Base-by-base conservation (phyloP, 139 green algal genomes). In the Asterochloris erici region DNA sequence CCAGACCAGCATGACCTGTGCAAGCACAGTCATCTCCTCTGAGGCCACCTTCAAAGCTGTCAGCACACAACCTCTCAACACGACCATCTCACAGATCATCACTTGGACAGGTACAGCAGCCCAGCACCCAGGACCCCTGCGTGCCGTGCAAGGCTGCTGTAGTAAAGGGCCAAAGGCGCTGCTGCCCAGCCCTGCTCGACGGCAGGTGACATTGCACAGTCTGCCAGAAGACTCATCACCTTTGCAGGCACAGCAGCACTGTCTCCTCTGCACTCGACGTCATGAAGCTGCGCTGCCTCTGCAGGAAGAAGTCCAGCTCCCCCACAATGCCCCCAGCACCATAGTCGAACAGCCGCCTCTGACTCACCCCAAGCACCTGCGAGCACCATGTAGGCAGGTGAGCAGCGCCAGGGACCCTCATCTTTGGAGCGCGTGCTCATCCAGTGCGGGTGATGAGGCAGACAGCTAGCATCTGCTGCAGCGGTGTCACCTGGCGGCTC, bases 221-320 rank as follows among this genome's bases (percentile, higher is more conserved):
- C 16, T 23, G 76, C 60, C 19, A 62, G 9, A 69, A 66, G 76
- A 27, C 0, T 64, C 38, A 54, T 6, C 38, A 80, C 76, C 76
- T 68, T 28, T 61, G 68, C 60, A 80, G 68, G 60, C 76, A 80
- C 60, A 80, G 76, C 14, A 80, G 76, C 14, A 29, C 68, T 61
- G 60, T 70, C 13, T 61, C 47, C 26, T 80, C 76, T 38, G 27
- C 60, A 69, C 79, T 70, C 17, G 74, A 38, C 23, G 73, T 82
- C 17, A 27, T 21, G 78, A 89, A 90, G 81, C 38, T 83, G 61
- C 88, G 82, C 6, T 85, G 83, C 14, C 87, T 84, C 82, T 87
- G 64, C 84, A 91, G 81, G 66, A 93, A 86, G 73, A 88, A 89
- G 76, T 92, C 88, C 11, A 87, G 27, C 76, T 84, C 81, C 10